Percentiles rank a stretch among this genome's conserved stretches.
Evolutionary conservation across 1,139 yeast species (phyloP).

Genomic region (Candida sp.): DNA sequence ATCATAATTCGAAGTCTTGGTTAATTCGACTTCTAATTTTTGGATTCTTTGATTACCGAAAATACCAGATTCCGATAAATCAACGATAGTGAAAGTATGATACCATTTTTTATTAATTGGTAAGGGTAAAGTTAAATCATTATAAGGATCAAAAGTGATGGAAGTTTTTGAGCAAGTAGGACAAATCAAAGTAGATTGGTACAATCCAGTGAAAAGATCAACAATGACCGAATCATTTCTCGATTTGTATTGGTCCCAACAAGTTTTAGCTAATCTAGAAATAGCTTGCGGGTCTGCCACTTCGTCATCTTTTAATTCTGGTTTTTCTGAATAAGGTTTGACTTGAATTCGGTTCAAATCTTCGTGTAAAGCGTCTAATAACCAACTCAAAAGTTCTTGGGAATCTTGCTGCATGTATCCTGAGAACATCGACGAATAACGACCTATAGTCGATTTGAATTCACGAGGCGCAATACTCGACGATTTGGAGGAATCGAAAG

Average conservation of each 20-base stretch:
- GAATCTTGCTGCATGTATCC: slow-evolving; percentile 95
- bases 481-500: slow-evolving; percentile 36
- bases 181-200: slow-evolving; percentile 85
- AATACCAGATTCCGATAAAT: slow-evolving; percentile 48
- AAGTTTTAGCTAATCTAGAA: slow-evolving; percentile 58
- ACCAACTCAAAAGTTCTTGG: slow-evolving; percentile 88
- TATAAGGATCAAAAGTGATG: slow-evolving; percentile 91
- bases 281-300: slow-evolving; percentile 55
- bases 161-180: slow-evolving; percentile 82
- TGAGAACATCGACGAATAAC: slow-evolving; percentile 75
- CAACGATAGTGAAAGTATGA: slow-evolving; percentile 61
- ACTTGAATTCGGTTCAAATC: slow-evolving; percentile 79
- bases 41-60: slow-evolving; percentile 16
- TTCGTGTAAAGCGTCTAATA: slow-evolving; percentile 90
- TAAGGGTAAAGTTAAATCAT: slow-evolving; percentile 84
- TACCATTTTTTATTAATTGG: slow-evolving; percentile 80
- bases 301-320: slow-evolving; percentile 68
- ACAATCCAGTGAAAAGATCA: slow-evolving; percentile 87
- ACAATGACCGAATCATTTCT: slow-evolving; percentile 85
- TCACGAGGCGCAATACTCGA: slow-evolving; percentile 55
- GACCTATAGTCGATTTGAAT: slow-evolving; percentile 78
- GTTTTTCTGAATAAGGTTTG: slow-evolving; percentile 89
- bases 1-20: slow-evolving; percentile 60
- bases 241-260: slow-evolving; percentile 78
- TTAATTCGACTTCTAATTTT: slow-evolving; percentile 67